Evolutionary conservation across 1,139 yeast genomes (phyloP).

Genomic region (Nakaseomyces glabratus): DNA sequence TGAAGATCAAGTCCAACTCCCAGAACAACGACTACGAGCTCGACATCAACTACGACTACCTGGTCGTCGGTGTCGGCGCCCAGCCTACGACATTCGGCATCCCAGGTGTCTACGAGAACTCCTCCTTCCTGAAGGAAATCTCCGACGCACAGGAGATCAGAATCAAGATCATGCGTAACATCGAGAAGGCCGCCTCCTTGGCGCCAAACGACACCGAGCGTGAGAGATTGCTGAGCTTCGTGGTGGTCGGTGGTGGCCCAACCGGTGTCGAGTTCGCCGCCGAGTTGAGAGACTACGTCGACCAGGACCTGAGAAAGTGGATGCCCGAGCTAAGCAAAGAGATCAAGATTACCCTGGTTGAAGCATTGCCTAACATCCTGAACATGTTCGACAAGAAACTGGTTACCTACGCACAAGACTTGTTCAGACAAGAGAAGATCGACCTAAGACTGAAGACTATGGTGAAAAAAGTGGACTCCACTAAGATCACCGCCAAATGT

Average conservation of each 20-base stretch:
- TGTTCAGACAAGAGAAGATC: constrained; percentile 72
- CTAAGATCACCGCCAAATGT: constrained; percentile 58
- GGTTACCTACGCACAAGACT: constrained; percentile 75
- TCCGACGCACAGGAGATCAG: constrained; percentile 74
- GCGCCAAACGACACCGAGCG: constrained; percentile 70
- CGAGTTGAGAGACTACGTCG: constrained; percentile 87
- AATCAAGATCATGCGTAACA: constrained; percentile 65
- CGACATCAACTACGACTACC: constrained; percentile 58
- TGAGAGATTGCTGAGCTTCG: constrained; percentile 69
- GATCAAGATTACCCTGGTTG: constrained; percentile 74
- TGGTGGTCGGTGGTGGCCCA: constrained; percentile 94
- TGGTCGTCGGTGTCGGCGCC: constrained; percentile 88
- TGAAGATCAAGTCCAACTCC: constrained; percentile 42
- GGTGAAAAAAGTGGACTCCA: constrained; percentile 75
- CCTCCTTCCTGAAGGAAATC: constrained; percentile 78
- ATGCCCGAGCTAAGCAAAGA: constrained; percentile 79
- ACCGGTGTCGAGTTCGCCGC: constrained; percentile 97
- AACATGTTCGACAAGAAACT: constrained; percentile 79
- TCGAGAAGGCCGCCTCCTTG: constrained; percentile 74
- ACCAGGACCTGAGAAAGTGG: constrained; percentile 83
- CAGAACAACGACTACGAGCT: constrained; percentile 36
- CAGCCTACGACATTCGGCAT: constrained; percentile 87
- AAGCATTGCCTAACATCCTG: constrained; percentile 85
- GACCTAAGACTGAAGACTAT: constrained; percentile 72
- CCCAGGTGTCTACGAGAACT: constrained; percentile 86